phyloP scores from a whole-genome alignment of 495 filamentous ascomycete species.

The Xylaria cubensis region DNA sequence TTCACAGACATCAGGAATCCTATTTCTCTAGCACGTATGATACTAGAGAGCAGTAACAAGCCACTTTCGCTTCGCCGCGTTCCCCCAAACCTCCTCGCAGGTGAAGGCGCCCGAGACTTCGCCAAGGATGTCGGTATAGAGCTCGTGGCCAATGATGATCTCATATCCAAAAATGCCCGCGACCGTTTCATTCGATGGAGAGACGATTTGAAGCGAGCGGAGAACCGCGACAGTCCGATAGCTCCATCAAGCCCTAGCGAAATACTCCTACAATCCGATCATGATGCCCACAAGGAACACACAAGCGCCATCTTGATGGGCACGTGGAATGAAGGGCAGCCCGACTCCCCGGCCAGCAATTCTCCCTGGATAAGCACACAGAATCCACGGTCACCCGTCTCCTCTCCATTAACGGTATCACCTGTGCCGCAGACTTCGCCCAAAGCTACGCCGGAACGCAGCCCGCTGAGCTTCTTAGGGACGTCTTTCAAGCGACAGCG shows the following conservation, averaged over 20 bases:
- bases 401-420: neutral
- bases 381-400: neutral
- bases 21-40: slow-evolving; percentile 80
- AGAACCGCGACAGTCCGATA: slow-evolving; percentile 32
- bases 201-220: slow-evolving; percentile 70
- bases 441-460: slow-evolving; percentile 19
- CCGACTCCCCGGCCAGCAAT: slow-evolving; percentile 50
- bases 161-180: slow-evolving; percentile 76
- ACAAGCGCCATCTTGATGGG: slow-evolving; percentile 59
- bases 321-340: slow-evolving; percentile 67
- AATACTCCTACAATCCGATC: slow-evolving; percentile 28
- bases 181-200: slow-evolving; percentile 80
- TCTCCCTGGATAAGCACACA: slow-evolving; percentile 16
- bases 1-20: slow-evolving; percentile 86
- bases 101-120: slow-evolving; percentile 82
- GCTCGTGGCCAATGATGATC: slow-evolving; percentile 69
- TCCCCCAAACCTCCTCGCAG: slow-evolving; percentile 90
- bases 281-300: slow-evolving; percentile 47
- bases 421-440: slow-evolving; percentile 18
- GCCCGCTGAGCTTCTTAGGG: slow-evolving; percentile 28
- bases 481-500: slow-evolving; percentile 25
- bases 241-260: slow-evolving; percentile 34
- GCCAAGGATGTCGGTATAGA: slow-evolving; percentile 77
- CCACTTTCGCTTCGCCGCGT: slow-evolving; percentile 82
- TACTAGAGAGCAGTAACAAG: slow-evolving; percentile 76